Evolutionary conservation across 106 monocot genomes (phyloP).

Genomic region (Dendrobium chrysotoxum): DNA sequence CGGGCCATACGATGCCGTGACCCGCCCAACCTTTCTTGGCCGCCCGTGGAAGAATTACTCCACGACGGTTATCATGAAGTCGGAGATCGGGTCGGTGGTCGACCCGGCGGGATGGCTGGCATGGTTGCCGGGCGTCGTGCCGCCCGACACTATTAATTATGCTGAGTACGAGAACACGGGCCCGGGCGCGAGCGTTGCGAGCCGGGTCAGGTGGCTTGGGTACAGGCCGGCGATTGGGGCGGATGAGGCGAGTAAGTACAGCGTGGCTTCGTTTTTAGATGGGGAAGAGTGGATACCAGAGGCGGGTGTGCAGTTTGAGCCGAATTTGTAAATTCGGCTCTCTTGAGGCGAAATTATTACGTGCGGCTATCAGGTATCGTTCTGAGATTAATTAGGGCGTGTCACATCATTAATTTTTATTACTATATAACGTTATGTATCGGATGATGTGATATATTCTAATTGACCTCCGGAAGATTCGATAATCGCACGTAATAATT

Average conservation of each 20-base stretch:
- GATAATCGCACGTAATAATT: too few relatives aligned
- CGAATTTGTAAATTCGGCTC: constrained; percentile 12
- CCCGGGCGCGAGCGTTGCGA: constrained; percentile 16
- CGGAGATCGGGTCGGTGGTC: constrained; percentile 25
- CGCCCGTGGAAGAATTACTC: constrained; percentile 33
- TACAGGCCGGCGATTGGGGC: constrained; percentile 13
- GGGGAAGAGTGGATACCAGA: constrained; percentile 20
- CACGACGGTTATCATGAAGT: constrained; percentile 21
- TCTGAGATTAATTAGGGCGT: too few relatives aligned
- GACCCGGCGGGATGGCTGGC: constrained; percentile 22
- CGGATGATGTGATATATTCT: too few relatives aligned
- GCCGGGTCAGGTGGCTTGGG: constrained; percentile 25
- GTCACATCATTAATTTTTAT: too few relatives aligned
- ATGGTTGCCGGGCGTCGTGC: constrained; percentile 15
- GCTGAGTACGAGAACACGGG: constrained; percentile 28
- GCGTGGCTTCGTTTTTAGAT: constrained; percentile 17
- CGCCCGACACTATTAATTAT: constrained; percentile 21
- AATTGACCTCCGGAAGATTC: too few relatives aligned
- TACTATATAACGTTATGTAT: too few relatives aligned
- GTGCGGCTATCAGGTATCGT: too few relatives aligned
- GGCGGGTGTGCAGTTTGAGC: constrained; percentile 9
- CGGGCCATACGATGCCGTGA: constrained; percentile 3
- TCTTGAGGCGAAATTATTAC: too few relatives aligned
- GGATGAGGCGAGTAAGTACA: constrained; percentile 21
- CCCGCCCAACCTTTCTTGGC: constrained; percentile 21